Base-by-base conservation (phyloP, 257 asterid genomes). In the Capsicum chinense region DNA sequence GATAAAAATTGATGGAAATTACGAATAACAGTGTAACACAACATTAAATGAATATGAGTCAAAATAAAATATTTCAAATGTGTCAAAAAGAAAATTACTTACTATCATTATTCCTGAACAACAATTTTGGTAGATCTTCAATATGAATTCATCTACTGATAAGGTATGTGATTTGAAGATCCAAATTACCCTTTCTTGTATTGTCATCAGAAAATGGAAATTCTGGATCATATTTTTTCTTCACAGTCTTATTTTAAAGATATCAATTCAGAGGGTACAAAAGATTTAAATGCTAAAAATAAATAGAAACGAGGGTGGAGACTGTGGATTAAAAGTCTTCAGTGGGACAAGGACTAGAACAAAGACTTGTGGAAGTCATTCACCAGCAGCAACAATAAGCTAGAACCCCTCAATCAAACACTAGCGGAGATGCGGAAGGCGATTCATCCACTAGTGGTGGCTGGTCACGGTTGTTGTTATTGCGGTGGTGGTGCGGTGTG, bases 301-400 rank as follows among this genome's bases (percentile, higher is more conserved):
- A 86, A 89, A 2, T 9, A 5, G 88, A 88, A 78, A 88, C 62
- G 83, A 86, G 74, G 76, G 91, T 83, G 86, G 91, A 88, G 71
- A 88, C 92, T 0, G 79, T 87, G 16, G 91, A 90, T 50, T 62
- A 79, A 44, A 66, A 60, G 35, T 83, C 91, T 42, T 85, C 93
- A 1, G 90, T 91, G 0, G 92, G 98, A 14, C 91, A 86, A 81
- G 85, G 84, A 16, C 88, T 90, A 59, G 89, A 86, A 44, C 89
- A 87, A 80, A 86, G 83, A 82, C 91, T 89, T 0, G 88, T 91
- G 58, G 91, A 93, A 58, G 81, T 91, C 0, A 83, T 86, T 66
- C 96, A 94, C 60, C 88, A 44, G 7, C 88, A 91, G 42, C 42
- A 39, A 85, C 83, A 83, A n/a, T 89, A 88, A 9, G 50, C 79